phyloP scores from a whole-genome alignment of 2,329 filamentous ascomycete species.

The Ilyonectria sp. region DNA sequence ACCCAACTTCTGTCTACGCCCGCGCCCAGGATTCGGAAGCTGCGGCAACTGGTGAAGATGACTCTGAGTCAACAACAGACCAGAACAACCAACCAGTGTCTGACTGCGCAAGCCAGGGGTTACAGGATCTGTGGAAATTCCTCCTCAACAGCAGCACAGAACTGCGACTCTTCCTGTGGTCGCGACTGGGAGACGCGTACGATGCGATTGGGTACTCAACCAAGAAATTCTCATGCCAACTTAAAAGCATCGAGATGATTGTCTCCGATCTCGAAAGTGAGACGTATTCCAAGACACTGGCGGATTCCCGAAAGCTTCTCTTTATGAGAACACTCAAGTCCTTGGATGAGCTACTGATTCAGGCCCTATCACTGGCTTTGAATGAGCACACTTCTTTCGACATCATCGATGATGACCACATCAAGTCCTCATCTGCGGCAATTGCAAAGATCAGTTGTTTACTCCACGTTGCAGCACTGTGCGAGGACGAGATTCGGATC shows the following conservation, averaged over 20 bases:
- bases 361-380: slow-evolving; percentile 77
- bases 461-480: slow-evolving; percentile 84
- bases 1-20: slow-evolving; percentile 73
- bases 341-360: slow-evolving; percentile 82
- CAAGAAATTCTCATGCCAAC: slow-evolving; percentile 89
- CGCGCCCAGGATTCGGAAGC: slow-evolving; percentile 36
- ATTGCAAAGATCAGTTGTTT: slow-evolving; percentile 81
- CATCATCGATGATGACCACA: slow-evolving; percentile 85
- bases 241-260: slow-evolving; percentile 89
- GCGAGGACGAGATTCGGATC: slow-evolving; percentile 88
- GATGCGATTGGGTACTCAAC: slow-evolving; percentile 86
- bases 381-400: slow-evolving; percentile 82
- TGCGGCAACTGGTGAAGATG: slow-evolving; percentile 30
- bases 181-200: slow-evolving; percentile 91
- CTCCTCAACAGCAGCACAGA: slow-evolving; percentile 86
- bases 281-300: slow-evolving; percentile 71
- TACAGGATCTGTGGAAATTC: slow-evolving; percentile 88
- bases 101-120: slow-evolving; percentile 68
- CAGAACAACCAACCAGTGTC: slow-evolving; percentile 59
- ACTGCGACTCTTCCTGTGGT: slow-evolving; percentile 90
- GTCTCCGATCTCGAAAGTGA: slow-evolving; percentile 75
- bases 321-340: slow-evolving; percentile 85
- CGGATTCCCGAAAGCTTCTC: slow-evolving; percentile 76
- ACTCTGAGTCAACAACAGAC: slow-evolving; percentile 32
- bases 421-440: slow-evolving; percentile 80